Percentiles rank a stretch among this genome's conserved stretches.
Conservation (phyloP, 768 basidiomycete genomes). For the Cantharellus anzutake region DNA sequence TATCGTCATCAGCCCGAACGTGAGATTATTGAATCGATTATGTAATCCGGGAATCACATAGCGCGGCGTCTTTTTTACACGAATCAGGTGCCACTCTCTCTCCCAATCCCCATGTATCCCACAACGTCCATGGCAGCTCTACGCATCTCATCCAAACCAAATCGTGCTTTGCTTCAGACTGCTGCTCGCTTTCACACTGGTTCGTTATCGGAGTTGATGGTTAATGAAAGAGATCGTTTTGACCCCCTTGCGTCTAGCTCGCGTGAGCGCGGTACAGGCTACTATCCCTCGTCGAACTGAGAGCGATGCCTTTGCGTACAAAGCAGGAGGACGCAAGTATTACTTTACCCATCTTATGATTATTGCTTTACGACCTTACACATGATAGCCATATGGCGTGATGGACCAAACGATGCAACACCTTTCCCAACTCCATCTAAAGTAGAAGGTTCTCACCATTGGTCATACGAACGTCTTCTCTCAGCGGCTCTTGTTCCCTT, state of each 20-base stretch:
- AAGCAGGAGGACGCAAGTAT: constrained; percentile 8
- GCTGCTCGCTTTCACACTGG: not conserved
- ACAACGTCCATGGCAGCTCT: no score
- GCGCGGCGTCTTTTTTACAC: no score
- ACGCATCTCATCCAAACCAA: no score
- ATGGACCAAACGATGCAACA: constrained; percentile 90
- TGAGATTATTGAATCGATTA: no score
- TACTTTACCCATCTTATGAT: no score
- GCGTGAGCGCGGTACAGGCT: not conserved
- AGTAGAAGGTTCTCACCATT: constrained; percentile 76
- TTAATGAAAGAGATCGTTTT: no score
- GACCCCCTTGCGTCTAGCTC: no score
- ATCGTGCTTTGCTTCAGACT: not conserved
- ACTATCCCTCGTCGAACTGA: not conserved
- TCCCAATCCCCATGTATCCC: no score
- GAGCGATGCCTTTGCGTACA: constrained; percentile 6
- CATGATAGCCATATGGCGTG: constrained; percentile 49
- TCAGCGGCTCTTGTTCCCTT: constrained; percentile 77
- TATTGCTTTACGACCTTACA: not conserved
- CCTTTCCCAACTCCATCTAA: constrained; percentile 68
- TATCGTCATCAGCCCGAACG: no score
- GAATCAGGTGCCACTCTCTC: no score
- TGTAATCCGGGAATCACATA: no score
- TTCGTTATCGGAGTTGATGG: not conserved
- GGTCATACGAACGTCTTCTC: constrained; percentile 85